Evolutionary conservation across 2,329 filamentous ascomycete genomes (phyloP).

Genomic region (Colletotrichum graminicola): DNA sequence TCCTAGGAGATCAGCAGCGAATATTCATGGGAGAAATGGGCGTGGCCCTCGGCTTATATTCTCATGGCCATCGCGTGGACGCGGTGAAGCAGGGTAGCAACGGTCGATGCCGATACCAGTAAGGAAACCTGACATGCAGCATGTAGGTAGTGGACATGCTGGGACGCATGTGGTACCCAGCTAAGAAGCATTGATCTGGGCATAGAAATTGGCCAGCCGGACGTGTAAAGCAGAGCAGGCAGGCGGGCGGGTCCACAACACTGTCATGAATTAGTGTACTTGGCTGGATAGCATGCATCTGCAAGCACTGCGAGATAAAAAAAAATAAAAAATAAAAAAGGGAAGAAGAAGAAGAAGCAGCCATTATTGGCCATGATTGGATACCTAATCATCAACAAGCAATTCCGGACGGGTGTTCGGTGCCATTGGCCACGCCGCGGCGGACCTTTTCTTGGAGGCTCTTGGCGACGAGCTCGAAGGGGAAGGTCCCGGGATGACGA

Average conservation of each 20-base stretch:
- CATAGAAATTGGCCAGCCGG: slow-evolving; percentile 3
- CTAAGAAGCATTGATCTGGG: slow-evolving; percentile 27
- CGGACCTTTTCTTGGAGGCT: slow-evolving; percentile 29
- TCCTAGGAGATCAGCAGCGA: slow-evolving; percentile 1
- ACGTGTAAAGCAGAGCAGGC: background rate
- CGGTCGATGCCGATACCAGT: background rate
- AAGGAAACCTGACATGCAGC: slow-evolving; percentile 2
- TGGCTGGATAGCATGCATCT: too few relatives aligned
- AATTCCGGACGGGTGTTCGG: slow-evolving; percentile 5
- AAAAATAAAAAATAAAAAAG: too few relatives aligned
- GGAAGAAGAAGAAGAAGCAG: background rate
- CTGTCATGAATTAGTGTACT: too few relatives aligned
- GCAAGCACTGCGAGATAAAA: background rate
- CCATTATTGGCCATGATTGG: slow-evolving; percentile 10
- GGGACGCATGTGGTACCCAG: slow-evolving; percentile 13
- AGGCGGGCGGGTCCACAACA: background rate
- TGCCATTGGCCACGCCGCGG: slow-evolving; percentile 5
- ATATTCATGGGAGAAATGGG: background rate
- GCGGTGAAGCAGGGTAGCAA: background rate
- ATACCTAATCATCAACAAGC: slow-evolving; percentile 17
- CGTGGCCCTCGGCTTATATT: slow-evolving; percentile 15
- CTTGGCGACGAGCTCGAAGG: slow-evolving; percentile 35
- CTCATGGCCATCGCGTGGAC: background rate
- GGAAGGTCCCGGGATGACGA: slow-evolving; percentile 38
- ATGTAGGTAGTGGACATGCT: slow-evolving; percentile 8